These are phyloP conservation scores for Lenzites betulinus DNA, from an alignment of 768 basidiomycete species.

Conservation along the genomic window DNA sequence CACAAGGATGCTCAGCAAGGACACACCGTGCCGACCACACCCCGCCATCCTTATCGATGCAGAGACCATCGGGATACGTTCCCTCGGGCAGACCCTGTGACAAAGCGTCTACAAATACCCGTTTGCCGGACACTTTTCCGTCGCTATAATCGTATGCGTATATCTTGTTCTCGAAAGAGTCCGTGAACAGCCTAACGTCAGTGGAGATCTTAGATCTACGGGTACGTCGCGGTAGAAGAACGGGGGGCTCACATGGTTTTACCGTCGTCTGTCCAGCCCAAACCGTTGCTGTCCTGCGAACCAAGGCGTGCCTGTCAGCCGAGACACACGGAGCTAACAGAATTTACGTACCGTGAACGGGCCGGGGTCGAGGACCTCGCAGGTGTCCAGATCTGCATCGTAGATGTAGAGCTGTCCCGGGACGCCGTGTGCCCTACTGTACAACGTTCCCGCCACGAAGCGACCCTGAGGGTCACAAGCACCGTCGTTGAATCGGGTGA, in stretches of 20 bases:
- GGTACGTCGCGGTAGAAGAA: conserved; percentile 10
- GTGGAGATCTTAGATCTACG: conserved; percentile 12
- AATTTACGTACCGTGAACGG: conserved; percentile 62
- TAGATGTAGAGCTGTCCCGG: conserved; percentile 61
- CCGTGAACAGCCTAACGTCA: conserved; percentile 64
- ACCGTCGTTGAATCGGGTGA: conserved; percentile 71
- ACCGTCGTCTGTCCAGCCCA: conserved; percentile 65
- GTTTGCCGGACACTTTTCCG: conserved; percentile 57
- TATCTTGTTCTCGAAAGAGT: conserved; percentile 65
- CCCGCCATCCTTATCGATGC: conserved; percentile 61
- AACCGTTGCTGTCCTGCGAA: conserved; percentile 57
- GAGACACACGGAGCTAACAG: conserved; percentile 19
- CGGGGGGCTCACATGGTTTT: conserved; percentile 51
- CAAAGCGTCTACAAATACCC: conserved; percentile 58
- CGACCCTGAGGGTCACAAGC: conserved; percentile 65
- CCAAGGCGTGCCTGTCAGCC: conserved; percentile 2
- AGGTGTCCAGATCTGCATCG: conserved; percentile 51
- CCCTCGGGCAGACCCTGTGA: conserved; percentile 50
- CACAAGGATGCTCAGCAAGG: conserved; percentile 17
- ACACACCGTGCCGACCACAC: conserved; percentile 66
- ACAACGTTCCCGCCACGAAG: conserved; percentile 68
- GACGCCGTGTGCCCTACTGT: conserved; percentile 48
- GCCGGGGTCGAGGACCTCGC: conserved; percentile 57
- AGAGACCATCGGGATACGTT: conserved; percentile 66
- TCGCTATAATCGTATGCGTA: conserved; percentile 64